Percentiles rank a stretch among this genome's conserved stretches.
These are phyloP conservation scores for Monosporozyma siamensis DNA, from an alignment of 805 yeast genomes.

Conservation along the genomic window DNA sequence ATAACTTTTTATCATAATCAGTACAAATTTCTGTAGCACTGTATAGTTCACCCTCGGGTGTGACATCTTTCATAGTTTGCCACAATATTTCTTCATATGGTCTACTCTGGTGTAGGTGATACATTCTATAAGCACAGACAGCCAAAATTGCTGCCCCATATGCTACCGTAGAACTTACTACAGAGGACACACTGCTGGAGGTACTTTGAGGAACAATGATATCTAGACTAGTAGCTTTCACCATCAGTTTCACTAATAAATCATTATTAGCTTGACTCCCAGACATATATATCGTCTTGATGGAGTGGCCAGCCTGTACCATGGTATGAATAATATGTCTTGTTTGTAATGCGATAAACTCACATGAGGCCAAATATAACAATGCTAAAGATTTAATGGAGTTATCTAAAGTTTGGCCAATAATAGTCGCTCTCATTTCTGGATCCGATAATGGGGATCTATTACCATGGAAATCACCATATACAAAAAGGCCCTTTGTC, in stretches of 20 bases:
- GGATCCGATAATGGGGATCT: constrained; percentile 97
- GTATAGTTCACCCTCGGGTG: constrained; percentile 76
- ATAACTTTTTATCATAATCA: constrained; percentile 59
- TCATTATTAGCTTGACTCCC: constrained; percentile 97
- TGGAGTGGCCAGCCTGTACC: constrained; percentile 68
- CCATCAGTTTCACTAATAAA: constrained; percentile 76
- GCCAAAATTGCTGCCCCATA: constrained; percentile 93
- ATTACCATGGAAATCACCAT: constrained; percentile 95
- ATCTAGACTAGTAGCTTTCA: constrained; percentile 88
- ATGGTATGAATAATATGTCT: constrained; percentile 86
- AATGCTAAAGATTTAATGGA: constrained; percentile 78
- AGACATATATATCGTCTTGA: constrained; percentile 73
- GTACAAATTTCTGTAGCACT: constrained; percentile 46
- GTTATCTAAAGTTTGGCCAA: constrained; percentile 87
- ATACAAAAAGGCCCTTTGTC: constrained; percentile 79
- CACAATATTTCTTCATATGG: constrained; percentile 45
- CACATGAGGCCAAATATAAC: constrained; percentile 87
- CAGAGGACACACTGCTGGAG: constrained; percentile 42
- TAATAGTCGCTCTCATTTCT: constrained; percentile 80
- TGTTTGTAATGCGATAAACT: constrained; percentile 95
- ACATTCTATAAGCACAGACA: constrained; percentile 65
- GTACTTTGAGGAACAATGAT: constrained; percentile 79
- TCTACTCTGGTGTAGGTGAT: constrained; percentile 7
- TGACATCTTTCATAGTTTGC: constrained; percentile 76
- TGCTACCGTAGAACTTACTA: constrained; percentile 68